These are phyloP conservation scores for Capsicum chinense DNA, from an alignment of 257 asterid genomes.

Conservation along the genomic window DNA sequence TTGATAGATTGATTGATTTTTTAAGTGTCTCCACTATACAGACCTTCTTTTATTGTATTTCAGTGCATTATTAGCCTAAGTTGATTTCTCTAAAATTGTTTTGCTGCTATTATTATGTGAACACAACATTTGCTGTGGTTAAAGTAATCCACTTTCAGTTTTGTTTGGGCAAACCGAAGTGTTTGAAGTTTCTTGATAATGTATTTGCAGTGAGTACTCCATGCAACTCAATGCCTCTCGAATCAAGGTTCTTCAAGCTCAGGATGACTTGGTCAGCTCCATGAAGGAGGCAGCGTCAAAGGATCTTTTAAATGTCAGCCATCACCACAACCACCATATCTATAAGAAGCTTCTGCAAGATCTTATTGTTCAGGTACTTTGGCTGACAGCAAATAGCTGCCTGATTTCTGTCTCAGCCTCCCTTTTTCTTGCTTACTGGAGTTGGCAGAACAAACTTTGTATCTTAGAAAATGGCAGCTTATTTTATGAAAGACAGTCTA, in stretches of 20 bases:
- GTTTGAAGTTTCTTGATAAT: conserved; percentile 20
- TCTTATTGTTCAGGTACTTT: conserved; percentile 79
- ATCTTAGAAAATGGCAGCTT: not conserved
- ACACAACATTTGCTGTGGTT: conserved; percentile 11
- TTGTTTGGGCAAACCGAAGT: not conserved
- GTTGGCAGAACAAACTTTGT: not conserved
- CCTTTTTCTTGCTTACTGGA: not conserved
- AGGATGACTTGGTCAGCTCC: conserved; percentile 81
- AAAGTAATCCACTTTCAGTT: not conserved
- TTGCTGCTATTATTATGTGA: conserved; percentile 18
- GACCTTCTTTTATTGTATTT: not conserved
- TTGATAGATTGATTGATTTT: conserved; percentile 1
- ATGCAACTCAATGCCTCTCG: conserved; percentile 88
- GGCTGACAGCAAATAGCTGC: not conserved
- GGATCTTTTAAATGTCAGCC: conserved; percentile 62
- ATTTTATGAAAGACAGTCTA: conserved; percentile 16
- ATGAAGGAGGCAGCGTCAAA: conserved; percentile 74
- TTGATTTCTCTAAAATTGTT: not conserved
- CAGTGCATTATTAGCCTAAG: conserved; percentile 1
- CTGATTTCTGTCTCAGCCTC: not conserved
- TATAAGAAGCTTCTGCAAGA: conserved; percentile 68
- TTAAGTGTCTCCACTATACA: not conserved
- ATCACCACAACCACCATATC: conserved; percentile 44
- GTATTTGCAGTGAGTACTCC: conserved; percentile 69
- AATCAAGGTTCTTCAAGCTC: conserved; percentile 89